Evolutionary conservation across 345 rosid genomes (phyloP).

Genomic region (Brassica incana): DNA sequence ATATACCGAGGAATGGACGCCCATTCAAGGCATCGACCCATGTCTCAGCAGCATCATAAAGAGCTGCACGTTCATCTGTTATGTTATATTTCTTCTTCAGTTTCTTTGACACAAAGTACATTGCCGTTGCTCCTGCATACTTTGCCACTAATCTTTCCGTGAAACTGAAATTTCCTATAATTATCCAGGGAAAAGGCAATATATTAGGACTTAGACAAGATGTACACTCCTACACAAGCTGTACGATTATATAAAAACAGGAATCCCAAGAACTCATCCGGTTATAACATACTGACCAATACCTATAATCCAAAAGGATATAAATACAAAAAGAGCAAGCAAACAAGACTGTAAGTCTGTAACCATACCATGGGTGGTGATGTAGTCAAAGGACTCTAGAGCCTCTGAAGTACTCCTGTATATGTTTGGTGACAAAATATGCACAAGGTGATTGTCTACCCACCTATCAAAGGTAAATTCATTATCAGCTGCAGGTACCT

Average conservation of each 20-base stretch:
- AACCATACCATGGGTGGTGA: slow-evolving; percentile 75
- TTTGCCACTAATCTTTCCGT: slow-evolving; percentile 79
- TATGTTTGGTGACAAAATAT: slow-evolving; percentile 88
- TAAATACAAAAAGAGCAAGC: neutral
- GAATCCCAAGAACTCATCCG: neutral
- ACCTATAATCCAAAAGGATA: neutral
- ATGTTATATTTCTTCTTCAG: slow-evolving; percentile 89
- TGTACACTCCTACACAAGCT: neutral
- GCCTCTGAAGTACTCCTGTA: slow-evolving; percentile 80
- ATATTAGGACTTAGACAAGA: neutral
- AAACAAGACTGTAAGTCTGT: neutral
- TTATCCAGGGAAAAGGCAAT: neutral
- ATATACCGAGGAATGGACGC: slow-evolving; percentile 68
- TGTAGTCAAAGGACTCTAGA: slow-evolving; percentile 86
- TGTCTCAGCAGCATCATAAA: slow-evolving; percentile 87
- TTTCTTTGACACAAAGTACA: slow-evolving; percentile 92
- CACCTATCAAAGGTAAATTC: slow-evolving; percentile 51
- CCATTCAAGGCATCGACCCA: slow-evolving; percentile 85
- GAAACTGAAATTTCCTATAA: slow-evolving; percentile 84
- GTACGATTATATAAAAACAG: neutral
- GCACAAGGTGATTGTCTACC: slow-evolving; percentile 95
- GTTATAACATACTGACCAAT: neutral
- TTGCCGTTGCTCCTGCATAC: slow-evolving; percentile 87
- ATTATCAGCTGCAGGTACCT: slow-evolving; percentile 12
- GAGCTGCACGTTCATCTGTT: slow-evolving; percentile 79